A percentile compares a stretch with the other conserved stretches of the same genome.
phyloP scores from a whole-genome alignment of 306 rosid species.

The Lathyrus oleraceus region DNA sequence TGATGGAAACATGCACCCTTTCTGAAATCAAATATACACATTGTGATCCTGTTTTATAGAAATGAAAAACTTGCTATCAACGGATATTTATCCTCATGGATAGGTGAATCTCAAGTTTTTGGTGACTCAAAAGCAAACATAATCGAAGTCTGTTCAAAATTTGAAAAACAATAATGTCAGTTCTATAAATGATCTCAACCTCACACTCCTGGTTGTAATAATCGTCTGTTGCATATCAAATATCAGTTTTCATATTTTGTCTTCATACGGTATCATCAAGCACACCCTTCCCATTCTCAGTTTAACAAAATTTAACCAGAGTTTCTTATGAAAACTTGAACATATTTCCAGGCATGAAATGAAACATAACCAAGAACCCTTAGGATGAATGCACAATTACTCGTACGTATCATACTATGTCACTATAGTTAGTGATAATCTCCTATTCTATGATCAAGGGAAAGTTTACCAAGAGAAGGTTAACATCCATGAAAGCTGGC shows the following conservation, averaged over 20 bases:
- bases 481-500: background rate
- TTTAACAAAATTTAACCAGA: background rate
- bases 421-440: background rate
- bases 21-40: background rate
- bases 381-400: background rate
- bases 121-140: background rate
- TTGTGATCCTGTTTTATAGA: background rate
- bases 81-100: background rate
- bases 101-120: background rate
- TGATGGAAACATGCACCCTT: constrained; percentile 9
- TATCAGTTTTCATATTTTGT: background rate
- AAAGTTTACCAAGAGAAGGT: background rate
- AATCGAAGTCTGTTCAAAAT: background rate
- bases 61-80: background rate
- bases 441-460: background rate
- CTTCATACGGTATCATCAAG: background rate
- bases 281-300: background rate
- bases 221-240: background rate
- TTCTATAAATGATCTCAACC: background rate
- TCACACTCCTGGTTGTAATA: background rate
- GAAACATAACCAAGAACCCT: background rate
- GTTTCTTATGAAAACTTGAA: background rate
- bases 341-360: background rate
- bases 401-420: background rate
- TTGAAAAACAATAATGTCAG: background rate